Evolutionary conservation across 345 rosid species (phyloP).

Genomic region (Eucalyptus grandis): DNA sequence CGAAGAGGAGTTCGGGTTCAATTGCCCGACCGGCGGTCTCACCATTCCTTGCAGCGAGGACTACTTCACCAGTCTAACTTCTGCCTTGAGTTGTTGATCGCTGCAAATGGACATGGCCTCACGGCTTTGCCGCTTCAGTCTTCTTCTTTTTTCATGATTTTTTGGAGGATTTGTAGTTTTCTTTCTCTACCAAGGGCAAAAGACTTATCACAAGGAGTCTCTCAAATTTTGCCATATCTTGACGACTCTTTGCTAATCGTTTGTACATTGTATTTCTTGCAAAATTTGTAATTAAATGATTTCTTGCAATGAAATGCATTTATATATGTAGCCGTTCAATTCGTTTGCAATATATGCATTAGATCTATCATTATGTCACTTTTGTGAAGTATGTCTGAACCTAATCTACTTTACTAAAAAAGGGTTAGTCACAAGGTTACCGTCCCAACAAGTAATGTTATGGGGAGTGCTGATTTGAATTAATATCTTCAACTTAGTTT

Average conservation of each 20-base stretch:
- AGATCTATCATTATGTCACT: not conserved
- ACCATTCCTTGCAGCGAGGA: slow-evolving; percentile 76
- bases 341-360: not conserved
- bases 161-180: not conserved
- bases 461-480: not conserved
- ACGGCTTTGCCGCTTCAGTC: not conserved
- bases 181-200: not conserved
- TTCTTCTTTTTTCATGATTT: not conserved
- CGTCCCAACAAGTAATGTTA: not conserved
- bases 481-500: not conserved
- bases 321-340: not conserved
- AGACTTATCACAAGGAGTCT: not conserved
- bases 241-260: not conserved
- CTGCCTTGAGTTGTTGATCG: slow-evolving; percentile 22
- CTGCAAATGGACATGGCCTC: not conserved
- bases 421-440: not conserved
- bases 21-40: slow-evolving; percentile 72
- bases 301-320: not conserved
- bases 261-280: not conserved
- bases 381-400: not conserved
- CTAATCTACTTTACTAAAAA: not conserved
- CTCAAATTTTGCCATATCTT: not conserved
- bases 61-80: slow-evolving; percentile 34
- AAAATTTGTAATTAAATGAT: not conserved
- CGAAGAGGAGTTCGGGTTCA: slow-evolving; percentile 71